Percentiles rank a stretch among this genome's conserved stretches.
These are phyloP conservation scores for Phytopythium ostracodes DNA, from an alignment of 352 stramenopile species.

Conservation along the genomic window DNA sequence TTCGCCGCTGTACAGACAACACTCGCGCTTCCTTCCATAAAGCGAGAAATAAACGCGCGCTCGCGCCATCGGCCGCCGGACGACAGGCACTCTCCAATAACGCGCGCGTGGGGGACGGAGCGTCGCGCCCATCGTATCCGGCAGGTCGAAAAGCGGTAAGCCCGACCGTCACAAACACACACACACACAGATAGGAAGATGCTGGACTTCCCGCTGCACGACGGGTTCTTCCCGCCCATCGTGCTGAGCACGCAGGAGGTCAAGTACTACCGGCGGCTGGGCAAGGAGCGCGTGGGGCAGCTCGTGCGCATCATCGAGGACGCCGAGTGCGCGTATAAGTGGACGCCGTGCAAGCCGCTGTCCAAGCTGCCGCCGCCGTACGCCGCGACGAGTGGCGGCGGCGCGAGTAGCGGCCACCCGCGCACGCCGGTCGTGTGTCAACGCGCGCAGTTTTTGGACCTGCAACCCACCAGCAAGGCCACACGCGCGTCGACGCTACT, in stretches of 20 bases:
- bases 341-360: constrained; percentile 22
- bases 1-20: neutral
- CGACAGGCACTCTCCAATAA: neutral
- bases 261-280: constrained; percentile 68
- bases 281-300: constrained; percentile 68
- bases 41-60: neutral
- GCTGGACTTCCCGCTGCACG: constrained; percentile 69
- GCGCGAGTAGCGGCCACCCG: constrained; percentile 9
- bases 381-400: constrained; percentile 3
- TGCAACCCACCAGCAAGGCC: constrained; percentile 51
- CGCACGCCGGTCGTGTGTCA: constrained; percentile 28
- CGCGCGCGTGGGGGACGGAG: too few species aligned
- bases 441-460: constrained; percentile 63
- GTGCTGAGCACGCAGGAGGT: constrained; percentile 65
- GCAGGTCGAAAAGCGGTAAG: neutral
- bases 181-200: constrained; percentile 8
- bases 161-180: neutral
- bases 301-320: constrained; percentile 79
- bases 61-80: neutral
- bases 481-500: constrained; percentile 58
- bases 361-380: constrained; percentile 6
- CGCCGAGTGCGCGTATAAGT: constrained; percentile 75
- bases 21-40: too few species aligned
- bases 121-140: neutral
- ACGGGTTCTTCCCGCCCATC: constrained; percentile 83